Conservation (phyloP, 2,329 filamentous ascomycete genomes). For the Cercospora sp. region DNA sequence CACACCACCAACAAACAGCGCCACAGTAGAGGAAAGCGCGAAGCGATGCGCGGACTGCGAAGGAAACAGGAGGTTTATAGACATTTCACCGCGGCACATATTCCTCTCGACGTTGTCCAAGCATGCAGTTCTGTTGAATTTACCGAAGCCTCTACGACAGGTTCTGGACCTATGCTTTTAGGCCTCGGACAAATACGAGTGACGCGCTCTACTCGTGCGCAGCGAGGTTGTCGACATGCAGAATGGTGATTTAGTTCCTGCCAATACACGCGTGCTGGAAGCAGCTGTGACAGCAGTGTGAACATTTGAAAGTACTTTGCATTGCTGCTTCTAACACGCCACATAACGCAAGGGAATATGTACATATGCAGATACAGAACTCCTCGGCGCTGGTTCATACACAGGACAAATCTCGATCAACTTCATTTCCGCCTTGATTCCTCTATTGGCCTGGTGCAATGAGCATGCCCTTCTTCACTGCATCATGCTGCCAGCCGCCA, state of each 20-base stretch:
- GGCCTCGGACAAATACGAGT: too few species aligned
- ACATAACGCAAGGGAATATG: slow-evolving; percentile 10
- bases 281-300: neutral
- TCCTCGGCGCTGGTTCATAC: slow-evolving; percentile 7
- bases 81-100: neutral
- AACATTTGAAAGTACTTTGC: neutral
- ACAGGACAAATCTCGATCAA: neutral
- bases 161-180: too few species aligned
- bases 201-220: too few species aligned
- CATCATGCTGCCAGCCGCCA: slow-evolving; percentile 81
- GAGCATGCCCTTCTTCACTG: slow-evolving; percentile 75
- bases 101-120: neutral
- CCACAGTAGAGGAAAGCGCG: neutral
- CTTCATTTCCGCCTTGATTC: neutral
- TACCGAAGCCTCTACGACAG: too few species aligned
- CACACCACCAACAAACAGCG: neutral
- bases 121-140: neutral
- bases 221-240: too few species aligned
- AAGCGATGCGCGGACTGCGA: neutral
- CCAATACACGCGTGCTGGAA: neutral
- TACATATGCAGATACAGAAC: slow-evolving; percentile 9
- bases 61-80: neutral
- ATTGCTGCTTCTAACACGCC: slow-evolving; percentile 12
- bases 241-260: too few species aligned
- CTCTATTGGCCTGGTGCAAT: slow-evolving; percentile 83